phyloP scores from a whole-genome alignment of 768 basidiomycete species.

The Lactarius sanguifluus region DNA sequence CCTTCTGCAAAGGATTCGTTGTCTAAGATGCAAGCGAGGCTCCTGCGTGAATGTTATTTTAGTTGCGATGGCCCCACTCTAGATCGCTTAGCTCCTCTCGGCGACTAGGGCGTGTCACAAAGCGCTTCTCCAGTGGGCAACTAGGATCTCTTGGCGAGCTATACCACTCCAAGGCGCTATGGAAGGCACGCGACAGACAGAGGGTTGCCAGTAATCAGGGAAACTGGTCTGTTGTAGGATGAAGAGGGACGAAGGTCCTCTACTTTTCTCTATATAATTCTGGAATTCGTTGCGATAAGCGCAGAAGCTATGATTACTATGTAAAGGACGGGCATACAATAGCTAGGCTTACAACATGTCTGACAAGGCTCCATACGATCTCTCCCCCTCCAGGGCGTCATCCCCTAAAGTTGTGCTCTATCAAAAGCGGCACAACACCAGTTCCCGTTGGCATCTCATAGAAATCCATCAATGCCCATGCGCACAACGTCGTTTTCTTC shows the following conservation, averaged over 20 bases:
- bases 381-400: neutral
- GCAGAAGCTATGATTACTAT: neutral
- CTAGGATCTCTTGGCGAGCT: slow-evolving; percentile 7
- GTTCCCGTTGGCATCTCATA: slow-evolving; percentile 55
- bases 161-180: neutral
- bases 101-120: neutral
- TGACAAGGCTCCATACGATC: neutral
- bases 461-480: slow-evolving; percentile 79
- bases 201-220: slow-evolving; percentile 1
- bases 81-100: slow-evolving; percentile 9
- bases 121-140: slow-evolving; percentile 5
- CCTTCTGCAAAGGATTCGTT: slow-evolving; percentile 28
- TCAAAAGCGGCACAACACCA: slow-evolving; percentile 59
- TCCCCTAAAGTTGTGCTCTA: slow-evolving; percentile 77
- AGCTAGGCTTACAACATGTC: neutral
- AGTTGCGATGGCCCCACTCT: slow-evolving; percentile 8
- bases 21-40: slow-evolving; percentile 14
- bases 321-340: neutral
- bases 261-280: neutral
- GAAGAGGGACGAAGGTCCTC: neutral
- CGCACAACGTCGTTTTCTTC: slow-evolving; percentile 47
- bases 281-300: neutral
- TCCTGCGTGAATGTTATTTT: slow-evolving; percentile 17
- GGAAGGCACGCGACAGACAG: slow-evolving; percentile 14
- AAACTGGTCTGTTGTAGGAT: neutral